phyloP scores from a whole-genome alignment of 2,329 filamentous ascomycete species.

The Allantophomopsis lycopodina region DNA sequence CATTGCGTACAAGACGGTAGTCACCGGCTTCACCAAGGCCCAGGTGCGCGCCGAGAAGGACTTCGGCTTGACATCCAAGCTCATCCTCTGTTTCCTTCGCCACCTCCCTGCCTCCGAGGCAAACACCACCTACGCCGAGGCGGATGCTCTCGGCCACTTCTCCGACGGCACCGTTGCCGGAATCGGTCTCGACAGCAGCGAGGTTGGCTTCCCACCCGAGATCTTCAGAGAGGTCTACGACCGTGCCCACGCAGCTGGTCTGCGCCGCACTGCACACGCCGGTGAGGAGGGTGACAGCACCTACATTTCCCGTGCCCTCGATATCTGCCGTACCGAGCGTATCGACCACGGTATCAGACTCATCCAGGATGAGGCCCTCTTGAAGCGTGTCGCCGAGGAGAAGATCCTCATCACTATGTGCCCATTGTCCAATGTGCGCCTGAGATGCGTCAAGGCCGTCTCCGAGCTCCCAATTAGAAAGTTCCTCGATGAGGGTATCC shows the following conservation, averaged over 20 bases:
- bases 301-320: slow-evolving; percentile 51
- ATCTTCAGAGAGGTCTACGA: slow-evolving; percentile 49
- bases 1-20: slow-evolving; percentile 46
- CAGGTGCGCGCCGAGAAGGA: slow-evolving; percentile 44
- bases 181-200: slow-evolving; percentile 56
- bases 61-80: slow-evolving; percentile 47
- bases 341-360: slow-evolving; percentile 66
- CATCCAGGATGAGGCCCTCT: slow-evolving; percentile 41
- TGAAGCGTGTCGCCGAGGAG: slow-evolving; percentile 40
- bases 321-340: slow-evolving; percentile 44
- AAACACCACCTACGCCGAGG: slow-evolving; percentile 27
- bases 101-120: slow-evolving; percentile 52
- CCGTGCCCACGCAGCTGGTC: slow-evolving; percentile 33
- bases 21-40: slow-evolving; percentile 48
- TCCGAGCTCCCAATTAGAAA: slow-evolving; percentile 28
- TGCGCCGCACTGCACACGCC: slow-evolving; percentile 58
- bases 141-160: slow-evolving; percentile 28
- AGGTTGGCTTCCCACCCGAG: slow-evolving; percentile 39
- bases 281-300: slow-evolving; percentile 60
- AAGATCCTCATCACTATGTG: slow-evolving; percentile 56
- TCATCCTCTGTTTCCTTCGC: slow-evolving; percentile 62
- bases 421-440: slow-evolving; percentile 57
- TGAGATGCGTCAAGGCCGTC: slow-evolving; percentile 28
- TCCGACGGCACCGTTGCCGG: slow-evolving; percentile 39
- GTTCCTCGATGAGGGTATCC: slow-evolving; percentile 28